These are phyloP conservation scores for Boechera retrofracta DNA, from an alignment of 345 rosid species.

Conservation along the genomic window DNA sequence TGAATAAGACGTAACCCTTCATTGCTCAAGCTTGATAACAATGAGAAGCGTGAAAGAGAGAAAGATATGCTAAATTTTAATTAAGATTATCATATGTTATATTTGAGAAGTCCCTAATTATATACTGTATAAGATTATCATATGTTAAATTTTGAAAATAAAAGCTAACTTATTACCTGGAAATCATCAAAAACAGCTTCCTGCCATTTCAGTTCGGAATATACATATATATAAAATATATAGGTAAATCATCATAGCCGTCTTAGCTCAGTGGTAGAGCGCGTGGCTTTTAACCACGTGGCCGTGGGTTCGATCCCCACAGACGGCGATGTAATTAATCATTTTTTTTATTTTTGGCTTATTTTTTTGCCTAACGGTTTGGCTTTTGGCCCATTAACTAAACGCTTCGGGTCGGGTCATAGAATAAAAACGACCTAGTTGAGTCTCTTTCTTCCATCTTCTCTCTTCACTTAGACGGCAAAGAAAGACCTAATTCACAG, in stretches of 20 bases:
- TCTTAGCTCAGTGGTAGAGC: constrained; percentile 91
- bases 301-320: constrained; percentile 91
- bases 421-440: constrained; percentile 13
- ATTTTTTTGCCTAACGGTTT: not conserved
- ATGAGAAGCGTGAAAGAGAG: too few relatives aligned
- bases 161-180: too few relatives aligned
- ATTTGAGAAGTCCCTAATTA: too few relatives aligned
- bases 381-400: not conserved
- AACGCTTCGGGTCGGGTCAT: not conserved
- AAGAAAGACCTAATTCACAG: constrained; percentile 14
- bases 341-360: not conserved
- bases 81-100: too few relatives aligned
- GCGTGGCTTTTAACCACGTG: constrained; percentile 87
- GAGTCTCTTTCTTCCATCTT: not conserved
- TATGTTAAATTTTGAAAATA: too few relatives aligned
- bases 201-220: too few relatives aligned
- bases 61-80: too few relatives aligned
- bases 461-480: constrained; percentile 8
- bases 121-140: too few relatives aligned
- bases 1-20: not conserved
- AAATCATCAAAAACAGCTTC: too few relatives aligned
- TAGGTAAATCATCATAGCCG: constrained; percentile 36
- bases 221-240: too few relatives aligned
- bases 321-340: constrained; percentile 47
- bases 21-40: not conserved